A percentile compares a stretch with the other conserved stretches of the same genome.
These are phyloP conservation scores for Globisporangium lucens DNA, from an alignment of 352 stramenopile species.

Conservation along the genomic window DNA sequence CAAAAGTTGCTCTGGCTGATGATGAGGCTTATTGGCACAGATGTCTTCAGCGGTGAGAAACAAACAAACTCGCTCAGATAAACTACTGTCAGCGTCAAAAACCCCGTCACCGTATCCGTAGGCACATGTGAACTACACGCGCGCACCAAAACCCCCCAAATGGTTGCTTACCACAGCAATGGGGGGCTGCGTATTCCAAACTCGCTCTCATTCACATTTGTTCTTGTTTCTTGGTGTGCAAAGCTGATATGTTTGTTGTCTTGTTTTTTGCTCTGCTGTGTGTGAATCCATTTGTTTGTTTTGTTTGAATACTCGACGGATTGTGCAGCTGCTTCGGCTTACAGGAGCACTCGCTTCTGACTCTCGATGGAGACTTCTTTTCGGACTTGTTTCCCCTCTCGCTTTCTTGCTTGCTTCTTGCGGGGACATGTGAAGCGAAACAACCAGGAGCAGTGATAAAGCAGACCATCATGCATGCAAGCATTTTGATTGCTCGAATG, in stretches of 20 bases:
- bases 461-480: not conserved
- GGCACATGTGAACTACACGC: not conserved
- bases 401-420: not conserved
- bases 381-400: not conserved
- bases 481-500: not conserved
- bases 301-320: not conserved
- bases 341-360: not conserved
- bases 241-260: not conserved
- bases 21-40: no score
- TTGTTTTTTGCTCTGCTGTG: not conserved
- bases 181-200: not conserved
- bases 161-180: not conserved
- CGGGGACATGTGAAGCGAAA: not conserved
- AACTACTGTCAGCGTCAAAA: no score
- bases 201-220: constrained; percentile 4
- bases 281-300: not conserved
- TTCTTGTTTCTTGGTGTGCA: not conserved
- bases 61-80: no score
- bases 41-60: no score
- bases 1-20: no score
- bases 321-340: not conserved
- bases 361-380: not conserved
- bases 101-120: no score
- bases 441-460: not conserved
- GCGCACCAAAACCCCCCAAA: not conserved